Percentiles rank a stretch among this genome's conserved stretches.
Conservation (phyloP, 139 green algal species). For the Astrephomene gubernaculifera region DNA sequence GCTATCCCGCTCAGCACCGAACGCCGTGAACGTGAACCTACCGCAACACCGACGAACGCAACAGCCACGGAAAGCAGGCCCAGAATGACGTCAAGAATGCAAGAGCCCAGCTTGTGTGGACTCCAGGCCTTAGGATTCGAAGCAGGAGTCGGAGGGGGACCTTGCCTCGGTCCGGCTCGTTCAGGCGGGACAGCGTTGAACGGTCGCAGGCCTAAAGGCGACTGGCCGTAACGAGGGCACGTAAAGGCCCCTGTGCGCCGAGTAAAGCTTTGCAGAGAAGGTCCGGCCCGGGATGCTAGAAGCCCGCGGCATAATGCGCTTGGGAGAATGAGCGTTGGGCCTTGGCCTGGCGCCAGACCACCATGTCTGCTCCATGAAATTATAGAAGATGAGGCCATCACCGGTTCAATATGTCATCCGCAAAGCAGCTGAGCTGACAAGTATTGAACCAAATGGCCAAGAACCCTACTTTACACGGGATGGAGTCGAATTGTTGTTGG, state of each 20-base stretch:
- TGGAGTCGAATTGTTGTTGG: no score
- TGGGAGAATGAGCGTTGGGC: neutral
- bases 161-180: neutral
- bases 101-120: neutral
- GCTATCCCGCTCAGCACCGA: no score
- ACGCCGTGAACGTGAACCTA: neutral
- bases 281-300: no score
- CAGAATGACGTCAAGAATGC: neutral
- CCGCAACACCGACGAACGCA: neutral
- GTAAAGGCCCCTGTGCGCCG: no score
- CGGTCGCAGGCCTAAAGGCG: no score
- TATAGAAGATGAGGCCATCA: neutral
- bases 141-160: no score
- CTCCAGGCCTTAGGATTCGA: constrained; percentile 17
- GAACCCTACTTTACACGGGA: neutral
- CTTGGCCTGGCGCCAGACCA: neutral
- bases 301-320: constrained; percentile 14
- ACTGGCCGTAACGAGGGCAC: no score
- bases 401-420: neutral
- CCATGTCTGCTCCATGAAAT: neutral
- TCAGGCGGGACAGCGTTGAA: neutral
- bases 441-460: neutral
- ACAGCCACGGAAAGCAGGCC: neutral
- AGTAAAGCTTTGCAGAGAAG: no score
- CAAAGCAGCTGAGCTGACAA: neutral